Evolutionary conservation across 345 rosid genomes (phyloP).

Genomic region (Crucihimalaya himalaica): DNA sequence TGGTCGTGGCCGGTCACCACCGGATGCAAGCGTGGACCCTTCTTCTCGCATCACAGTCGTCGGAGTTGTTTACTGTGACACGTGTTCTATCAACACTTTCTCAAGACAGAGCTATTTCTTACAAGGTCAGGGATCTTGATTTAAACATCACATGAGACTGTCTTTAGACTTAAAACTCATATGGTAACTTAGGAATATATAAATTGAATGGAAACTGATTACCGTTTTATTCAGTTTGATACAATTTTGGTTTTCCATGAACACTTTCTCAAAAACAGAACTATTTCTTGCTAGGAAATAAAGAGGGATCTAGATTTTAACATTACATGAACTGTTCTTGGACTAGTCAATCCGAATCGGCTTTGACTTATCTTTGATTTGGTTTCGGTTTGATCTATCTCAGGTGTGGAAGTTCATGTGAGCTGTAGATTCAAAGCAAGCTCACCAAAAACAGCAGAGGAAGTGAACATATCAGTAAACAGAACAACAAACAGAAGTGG

Average conservation of each 20-base stretch:
- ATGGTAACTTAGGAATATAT: background rate
- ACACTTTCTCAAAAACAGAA: constrained; percentile 52
- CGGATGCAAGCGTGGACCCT: constrained; percentile 36
- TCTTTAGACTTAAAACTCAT: background rate
- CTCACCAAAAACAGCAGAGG: constrained; percentile 67
- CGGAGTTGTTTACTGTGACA: constrained; percentile 80
- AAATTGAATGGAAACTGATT: background rate
- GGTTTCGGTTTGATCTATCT: background rate
- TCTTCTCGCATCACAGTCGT: constrained; percentile 66
- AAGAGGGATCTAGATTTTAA: background rate
- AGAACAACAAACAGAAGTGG: constrained; percentile 69
- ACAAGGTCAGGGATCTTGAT: constrained; percentile 55
- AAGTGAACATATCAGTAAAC: constrained; percentile 69
- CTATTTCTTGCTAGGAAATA: constrained; percentile 65
- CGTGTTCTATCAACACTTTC: constrained; percentile 62
- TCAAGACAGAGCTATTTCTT: constrained; percentile 84
- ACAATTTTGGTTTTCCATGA: constrained; percentile 28
- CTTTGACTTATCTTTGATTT: background rate
- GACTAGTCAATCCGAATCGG: no score
- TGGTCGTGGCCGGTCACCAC: constrained; percentile 33
- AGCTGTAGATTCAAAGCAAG: constrained; percentile 72
- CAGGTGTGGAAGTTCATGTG: constrained; percentile 75
- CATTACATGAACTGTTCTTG: no score
- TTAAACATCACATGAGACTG: background rate
- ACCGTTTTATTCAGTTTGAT: background rate